Evolutionary conservation across 2,329 filamentous ascomycete genomes (phyloP), one percentile per base, ranked within the genome.

Genomic region (Mariannaea sp.): DNA sequence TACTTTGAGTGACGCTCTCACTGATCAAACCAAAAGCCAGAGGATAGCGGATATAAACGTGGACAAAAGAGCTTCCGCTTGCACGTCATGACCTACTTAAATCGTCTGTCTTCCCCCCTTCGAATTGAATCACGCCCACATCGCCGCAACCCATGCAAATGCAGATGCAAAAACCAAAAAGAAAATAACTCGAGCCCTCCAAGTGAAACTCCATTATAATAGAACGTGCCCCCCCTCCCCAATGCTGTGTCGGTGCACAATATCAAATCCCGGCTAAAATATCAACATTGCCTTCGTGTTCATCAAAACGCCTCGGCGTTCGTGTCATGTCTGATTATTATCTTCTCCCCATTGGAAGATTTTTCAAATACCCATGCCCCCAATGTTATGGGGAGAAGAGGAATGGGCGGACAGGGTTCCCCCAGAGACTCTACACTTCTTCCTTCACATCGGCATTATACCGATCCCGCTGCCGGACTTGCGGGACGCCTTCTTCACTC

Each of bases 391-490:
- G n/a, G n/a, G n/a, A n/a, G n/a, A n/a, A n/a, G n/a, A n/a, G n/a
- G n/a, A n/a, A n/a, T n/a, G n/a, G n/a, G n/a, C n/a, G n/a, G n/a
- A n/a, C n/a, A n/a, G n/a, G n/a, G n/a, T 8, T 38, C 35, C 10
- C 35, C 14, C 4, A 17, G 4, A 5, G 12, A 48, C n/a, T 38
- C 19, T 3, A 29, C 16, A 49, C 32, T 41, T 22, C 26, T 30
- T 43, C 48, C 39, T 26, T 69, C 60, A 75, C 41, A 72, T 39
- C 12, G 74, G 72, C 73, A 75, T 75, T 40, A 73, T 38, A 13
- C 69, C 71, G 44, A 77, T 75, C 12, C 65, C 65, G 5, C 70
- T 66, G 3, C 66, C 64, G 16, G 66, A 65, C 59, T 71, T 76
- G 58, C 65, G 70, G 7, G 62, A 61, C 17, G 69, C 62, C 49